These are phyloP conservation scores for Mycena sp. DNA, from an alignment of 1,284 basidiomycete species.

Conservation along the genomic window DNA sequence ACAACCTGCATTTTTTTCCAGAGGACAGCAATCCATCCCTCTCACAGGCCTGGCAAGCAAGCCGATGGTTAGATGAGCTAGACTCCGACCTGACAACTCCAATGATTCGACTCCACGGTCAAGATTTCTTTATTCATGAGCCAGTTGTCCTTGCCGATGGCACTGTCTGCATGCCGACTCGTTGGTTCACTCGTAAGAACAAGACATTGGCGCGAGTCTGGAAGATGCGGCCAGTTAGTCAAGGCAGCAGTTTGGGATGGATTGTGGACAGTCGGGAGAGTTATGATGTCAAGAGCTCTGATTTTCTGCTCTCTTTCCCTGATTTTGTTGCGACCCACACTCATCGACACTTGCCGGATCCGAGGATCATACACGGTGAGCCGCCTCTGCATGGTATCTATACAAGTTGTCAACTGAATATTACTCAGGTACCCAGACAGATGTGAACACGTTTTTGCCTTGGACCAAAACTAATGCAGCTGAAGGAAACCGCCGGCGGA, in stretches of 20 bases:
- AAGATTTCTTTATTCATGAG: conserved; percentile 46
- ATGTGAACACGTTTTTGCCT: neutral
- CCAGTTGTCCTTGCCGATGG: conserved; percentile 33
- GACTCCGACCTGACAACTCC: conserved; percentile 34
- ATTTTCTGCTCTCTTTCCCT: conserved; percentile 29
- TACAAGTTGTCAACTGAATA: neutral
- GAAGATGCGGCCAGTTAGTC: conserved; percentile 5
- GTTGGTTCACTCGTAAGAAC: conserved; percentile 40
- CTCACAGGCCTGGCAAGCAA: conserved; percentile 36
- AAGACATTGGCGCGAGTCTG: conserved; percentile 28
- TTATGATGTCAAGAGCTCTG: conserved; percentile 17
- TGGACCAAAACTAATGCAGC: conserved; percentile 14
- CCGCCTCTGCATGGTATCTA: neutral
- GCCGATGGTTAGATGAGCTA: conserved; percentile 38
- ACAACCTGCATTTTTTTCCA: conserved; percentile 39
- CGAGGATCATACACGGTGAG: conserved; percentile 19
- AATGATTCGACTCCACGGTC: conserved; percentile 37
- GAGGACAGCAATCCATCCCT: conserved; percentile 38
- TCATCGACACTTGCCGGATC: conserved; percentile 17
- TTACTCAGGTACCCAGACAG: neutral
- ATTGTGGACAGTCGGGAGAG: conserved; percentile 27
- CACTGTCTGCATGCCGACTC: conserved; percentile 34
- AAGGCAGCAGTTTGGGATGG: conserved; percentile 7
- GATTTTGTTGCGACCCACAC: conserved; percentile 10
- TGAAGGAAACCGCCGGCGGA: conserved; percentile 33